Base-by-base conservation (phyloP, 345 rosid genomes). In the Mallotus nudiflorus region DNA sequence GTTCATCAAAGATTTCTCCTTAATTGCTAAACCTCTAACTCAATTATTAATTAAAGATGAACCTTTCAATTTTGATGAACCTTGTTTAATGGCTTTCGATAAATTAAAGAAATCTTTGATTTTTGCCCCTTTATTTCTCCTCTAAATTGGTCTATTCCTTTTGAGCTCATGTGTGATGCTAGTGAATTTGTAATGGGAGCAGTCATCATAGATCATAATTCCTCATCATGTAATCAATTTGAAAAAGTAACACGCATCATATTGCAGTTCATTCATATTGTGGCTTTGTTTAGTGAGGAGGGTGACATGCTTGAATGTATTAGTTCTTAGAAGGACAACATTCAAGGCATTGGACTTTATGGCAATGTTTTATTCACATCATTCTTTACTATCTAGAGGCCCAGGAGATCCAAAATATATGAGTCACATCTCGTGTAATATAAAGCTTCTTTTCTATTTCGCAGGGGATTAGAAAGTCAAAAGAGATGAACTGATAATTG, bases 381-480 rank as follows among this genome's bases (percentile, higher is more conserved):
- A 88, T 42, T 87, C 83, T n/a, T 53, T 73, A 76, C 67, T 83
- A 16, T 89, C 92, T 20, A 81, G 70, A 5, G 91, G 91, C 86
- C 98, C 98, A 91, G 46, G 98, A 88, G 76, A 91, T 72, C 97
- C 96, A 91, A 35, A 93, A 93, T 70, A 87, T 69, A 68, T 93
- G 96, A 35, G 90, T 93, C 82, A 83, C 87, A 15, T 82, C 87
- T 22, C 79, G 71, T 50, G 86, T 46, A 31, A 39, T 31, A 31
- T 85, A 81, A 19, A 93, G 71, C 68, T 77, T 86, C 65, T 78
- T 71, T 45, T 69, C 67, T 6, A 89, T 86, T 65, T 91, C 94
- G 0, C 68, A 28, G 16, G 85, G 86, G 77, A 88, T 76, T 37
- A 87, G 69, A 61, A 93, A 84, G 74, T 93, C 96, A 60, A 94